Base-by-base conservation (phyloP, 2,329 filamentous ascomycete species). In the Calonectria fujianensis region DNA sequence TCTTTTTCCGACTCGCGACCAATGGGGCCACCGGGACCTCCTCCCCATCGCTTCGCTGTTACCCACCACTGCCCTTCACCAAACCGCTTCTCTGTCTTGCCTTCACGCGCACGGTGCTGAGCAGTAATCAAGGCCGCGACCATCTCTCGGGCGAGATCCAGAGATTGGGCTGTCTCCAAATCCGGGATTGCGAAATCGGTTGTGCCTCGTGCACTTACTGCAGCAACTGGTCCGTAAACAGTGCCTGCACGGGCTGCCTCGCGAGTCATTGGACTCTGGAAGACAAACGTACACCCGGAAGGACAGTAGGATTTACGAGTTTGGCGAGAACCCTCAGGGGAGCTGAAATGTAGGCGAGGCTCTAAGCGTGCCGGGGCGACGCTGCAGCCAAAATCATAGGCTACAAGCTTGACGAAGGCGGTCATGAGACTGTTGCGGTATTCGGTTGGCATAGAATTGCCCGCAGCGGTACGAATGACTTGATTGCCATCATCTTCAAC, bases 321-420 rank as follows among this genome's bases (percentile, higher is more conserved):
- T 13, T 74, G 75, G 16, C 64, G 78, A 76, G 75, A 80, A 75
- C 77, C 81, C 71, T 81, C 77, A 3, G 84, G 82, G n/a, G 86
- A 86, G 64, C 85, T 85, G 67, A 93, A 82, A 59, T 92, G 88
- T 27, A 93, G 85, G 3, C 92, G 88, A 13, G 92, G 92, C 78
- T 93, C 92, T 31, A 87, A 85, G 51, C 91, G 88, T 20, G 91
- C 85, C 32, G 89, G 86, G 3, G 87, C 86, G 64, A 92, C 89
- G 77, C 90, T 93, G 82, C 92, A 93, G 66, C 91, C 90, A 82
- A 93, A 93, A 76, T 93, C 91, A 79, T 93, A 93, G 24, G 91
- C 88, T 20, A 93, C 88, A 6, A 93, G 87, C 82, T 93, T 93
- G 71, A 93, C 82, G 71, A 93, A 93, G 45, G 91, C 88, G 3